Evolutionary conservation across 2,329 filamentous ascomycete species (phyloP), one percentile per base, ranked within the genome.

Genomic region (Pseudodiploospora longispora): DNA sequence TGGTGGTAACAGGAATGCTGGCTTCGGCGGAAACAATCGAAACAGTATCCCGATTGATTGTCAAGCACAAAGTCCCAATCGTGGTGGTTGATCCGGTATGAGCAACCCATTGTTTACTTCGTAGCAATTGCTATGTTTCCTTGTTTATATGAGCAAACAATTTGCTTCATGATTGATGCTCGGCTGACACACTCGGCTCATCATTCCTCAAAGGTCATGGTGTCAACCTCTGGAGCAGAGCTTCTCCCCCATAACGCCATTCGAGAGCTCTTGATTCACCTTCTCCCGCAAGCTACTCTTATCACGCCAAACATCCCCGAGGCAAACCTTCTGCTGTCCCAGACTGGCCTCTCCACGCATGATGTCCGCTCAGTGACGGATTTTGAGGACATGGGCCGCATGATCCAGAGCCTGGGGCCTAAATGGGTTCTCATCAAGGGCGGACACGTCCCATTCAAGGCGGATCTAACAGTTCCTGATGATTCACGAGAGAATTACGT

Each of bases 381-480:
- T 36, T 64, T 96, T 35, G 80, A 88, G 52, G 57, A 64, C 1
- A 71, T 95, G 31, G 88, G 85, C 1, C 78, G 75, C 49, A 67
- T 69, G 9, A 71, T 95, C 6, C 77, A 80, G 34, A 60, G 64
- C 2, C 69, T 95, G 1, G 90, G 90, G 0, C 83, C 89, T 0
- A 76, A 78, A 51, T 89, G 84, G 68, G 85, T 96, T 30, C 74
- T 97, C 7, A 71, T 96, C 47, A 97, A 97, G 65, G 91, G 91
- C 36, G 91, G 91, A 0, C 93, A 97, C 65, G 64, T 84, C n/a
- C 89, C 91, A 1, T 76, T 97, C 50, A 81, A 74, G 5, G 72
- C 69, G 40, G 76, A 83, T 39, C 71, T 80, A 27, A 71, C 69
- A 5, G 74, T 76, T 0, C 83, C 87, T 0, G 69, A 65, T 37